These are phyloP conservation scores for Ciborinia camelliae DNA, from an alignment of 2,329 filamentous ascomycete species.

Conservation along the genomic window DNA sequence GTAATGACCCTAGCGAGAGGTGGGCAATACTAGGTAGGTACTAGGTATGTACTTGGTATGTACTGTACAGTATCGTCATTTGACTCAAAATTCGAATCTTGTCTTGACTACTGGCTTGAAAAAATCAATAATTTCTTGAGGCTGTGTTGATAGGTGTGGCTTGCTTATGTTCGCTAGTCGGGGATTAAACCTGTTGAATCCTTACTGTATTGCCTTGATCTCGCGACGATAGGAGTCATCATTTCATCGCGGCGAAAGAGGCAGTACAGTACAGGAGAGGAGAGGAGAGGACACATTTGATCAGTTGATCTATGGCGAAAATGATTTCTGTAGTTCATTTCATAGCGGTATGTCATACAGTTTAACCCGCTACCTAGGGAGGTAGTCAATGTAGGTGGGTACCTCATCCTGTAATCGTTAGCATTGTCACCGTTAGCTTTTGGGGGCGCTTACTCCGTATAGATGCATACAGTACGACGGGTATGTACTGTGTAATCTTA, in stretches of 20 bases:
- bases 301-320: not conserved
- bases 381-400: not conserved
- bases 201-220: not conserved
- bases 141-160: slow-evolving; percentile 1
- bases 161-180: not conserved
- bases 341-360: not conserved
- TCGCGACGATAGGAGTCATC: not conserved
- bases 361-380: too few relatives aligned
- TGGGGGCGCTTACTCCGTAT: not conserved
- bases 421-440: too few relatives aligned
- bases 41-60: too few relatives aligned
- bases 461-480: not conserved
- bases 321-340: not conserved
- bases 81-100: not conserved
- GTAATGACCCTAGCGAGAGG: not conserved
- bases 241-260: not conserved
- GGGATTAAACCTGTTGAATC: not conserved
- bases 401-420: not conserved
- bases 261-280: too few relatives aligned
- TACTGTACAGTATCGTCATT: not conserved
- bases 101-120: not conserved
- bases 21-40: not conserved
- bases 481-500: too few relatives aligned
- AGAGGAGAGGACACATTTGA: too few relatives aligned
- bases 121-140: not conserved